Conservation (phyloP, 768 basidiomycete genomes). For the Tylopilus intermedius region DNA sequence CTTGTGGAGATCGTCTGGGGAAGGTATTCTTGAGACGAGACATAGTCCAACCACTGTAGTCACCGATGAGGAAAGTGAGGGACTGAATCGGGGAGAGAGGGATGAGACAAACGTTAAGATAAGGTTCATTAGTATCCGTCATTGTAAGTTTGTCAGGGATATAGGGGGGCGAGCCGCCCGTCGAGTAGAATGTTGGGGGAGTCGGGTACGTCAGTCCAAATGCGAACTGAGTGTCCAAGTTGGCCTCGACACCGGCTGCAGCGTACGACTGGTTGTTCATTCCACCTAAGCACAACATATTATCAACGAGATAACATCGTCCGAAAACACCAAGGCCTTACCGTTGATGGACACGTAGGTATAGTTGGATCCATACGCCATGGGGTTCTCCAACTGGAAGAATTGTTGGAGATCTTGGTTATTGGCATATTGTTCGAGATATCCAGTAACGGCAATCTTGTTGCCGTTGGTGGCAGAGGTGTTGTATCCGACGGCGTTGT, state of each 20-base stretch:
- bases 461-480: constrained; percentile 41
- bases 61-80: constrained; percentile 1
- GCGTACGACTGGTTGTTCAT: constrained; percentile 51
- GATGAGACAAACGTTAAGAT: constrained; percentile 33
- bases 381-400: constrained; percentile 37
- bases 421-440: constrained; percentile 52
- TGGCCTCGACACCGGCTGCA: constrained; percentile 58
- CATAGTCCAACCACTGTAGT: constrained; percentile 56
- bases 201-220: constrained; percentile 63
- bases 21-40: constrained; percentile 41
- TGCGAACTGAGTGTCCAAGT: constrained; percentile 64
- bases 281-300: constrained; percentile 41
- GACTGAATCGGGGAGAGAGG: background rate
- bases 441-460: constrained; percentile 53
- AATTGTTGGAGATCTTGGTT: constrained; percentile 44
- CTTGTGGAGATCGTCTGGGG: constrained; percentile 67
- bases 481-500: constrained; percentile 47
- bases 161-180: constrained; percentile 58
- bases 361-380: constrained; percentile 48
- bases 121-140: constrained; percentile 50
- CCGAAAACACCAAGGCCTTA: constrained; percentile 19
- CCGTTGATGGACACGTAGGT: constrained; percentile 53
- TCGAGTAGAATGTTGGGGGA: constrained; percentile 54
- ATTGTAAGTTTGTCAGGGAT: constrained; percentile 41
- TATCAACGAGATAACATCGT: constrained; percentile 2